Conservation (phyloP, 345 rosid species). For the Boechera divaricarpa region DNA sequence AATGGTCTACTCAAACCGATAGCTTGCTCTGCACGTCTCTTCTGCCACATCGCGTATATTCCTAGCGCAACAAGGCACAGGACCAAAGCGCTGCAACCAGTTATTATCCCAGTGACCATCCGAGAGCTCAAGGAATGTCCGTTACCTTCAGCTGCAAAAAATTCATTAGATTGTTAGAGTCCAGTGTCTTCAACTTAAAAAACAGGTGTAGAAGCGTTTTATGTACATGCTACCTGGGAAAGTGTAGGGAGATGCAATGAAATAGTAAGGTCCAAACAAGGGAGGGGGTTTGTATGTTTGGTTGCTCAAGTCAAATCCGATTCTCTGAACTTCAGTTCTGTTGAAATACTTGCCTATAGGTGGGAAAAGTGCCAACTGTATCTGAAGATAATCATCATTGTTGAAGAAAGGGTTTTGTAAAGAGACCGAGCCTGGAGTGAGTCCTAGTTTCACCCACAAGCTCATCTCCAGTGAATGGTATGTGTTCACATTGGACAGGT, state of each 20-base stretch:
- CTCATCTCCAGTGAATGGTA: slow-evolving; percentile 84
- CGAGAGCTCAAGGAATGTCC: slow-evolving; percentile 54
- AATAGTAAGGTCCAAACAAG: slow-evolving; percentile 85
- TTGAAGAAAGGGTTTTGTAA: slow-evolving; percentile 87
- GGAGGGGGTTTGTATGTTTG: slow-evolving; percentile 90
- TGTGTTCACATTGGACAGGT: slow-evolving; percentile 56
- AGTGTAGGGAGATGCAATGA: slow-evolving; percentile 81
- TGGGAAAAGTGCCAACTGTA: slow-evolving; percentile 82
- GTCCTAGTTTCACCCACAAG: slow-evolving; percentile 72
- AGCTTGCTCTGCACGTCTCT: slow-evolving; percentile 95
- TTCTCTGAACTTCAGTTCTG: slow-evolving; percentile 63
- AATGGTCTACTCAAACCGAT: slow-evolving; percentile 84
- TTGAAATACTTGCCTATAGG: slow-evolving; percentile 62
- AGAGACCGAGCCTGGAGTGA: slow-evolving; percentile 82
- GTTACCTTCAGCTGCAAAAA: slow-evolving; percentile 54
- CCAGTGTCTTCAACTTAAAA: background rate
- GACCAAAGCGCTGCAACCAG: slow-evolving; percentile 59
- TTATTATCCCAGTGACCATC: slow-evolving; percentile 55
- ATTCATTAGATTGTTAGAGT: slow-evolving; percentile 4
- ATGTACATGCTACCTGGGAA: slow-evolving; percentile 68
- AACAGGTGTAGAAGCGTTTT: background rate
- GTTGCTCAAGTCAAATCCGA: slow-evolving; percentile 83
- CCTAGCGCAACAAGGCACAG: slow-evolving; percentile 71
- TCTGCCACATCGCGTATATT: slow-evolving; percentile 81
- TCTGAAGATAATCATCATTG: slow-evolving; percentile 85